Percentiles rank a stretch among this genome's conserved stretches.
These are phyloP conservation scores for Allantophomopsis lycopodina DNA, from an alignment of 2,329 filamentous ascomycete species.

Conservation along the genomic window DNA sequence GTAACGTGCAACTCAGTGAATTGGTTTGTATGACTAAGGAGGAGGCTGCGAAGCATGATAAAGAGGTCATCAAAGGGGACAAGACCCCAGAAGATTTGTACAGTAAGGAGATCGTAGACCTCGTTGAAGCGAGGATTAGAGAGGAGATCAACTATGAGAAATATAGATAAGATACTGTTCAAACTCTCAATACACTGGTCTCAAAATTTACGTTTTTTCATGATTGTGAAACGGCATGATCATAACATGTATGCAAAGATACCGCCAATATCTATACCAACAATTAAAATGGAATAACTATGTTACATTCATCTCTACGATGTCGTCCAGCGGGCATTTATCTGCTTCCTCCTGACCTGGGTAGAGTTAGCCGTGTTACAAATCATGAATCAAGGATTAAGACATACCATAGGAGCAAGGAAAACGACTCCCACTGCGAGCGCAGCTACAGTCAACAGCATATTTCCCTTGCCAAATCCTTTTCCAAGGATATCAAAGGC, in stretches of 20 bases:
- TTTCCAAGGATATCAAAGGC: conserved; percentile 88
- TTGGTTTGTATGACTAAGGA: conserved; percentile 90
- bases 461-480: conserved; percentile 81
- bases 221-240: too few relatives aligned
- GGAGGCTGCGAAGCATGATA: conserved; percentile 69
- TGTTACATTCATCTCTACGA: not conserved
- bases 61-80: conserved; percentile 57
- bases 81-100: conserved; percentile 64
- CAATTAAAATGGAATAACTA: not conserved
- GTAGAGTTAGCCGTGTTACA: conserved; percentile 9
- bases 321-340: conserved; percentile 3
- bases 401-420: conserved; percentile 73
- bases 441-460: conserved; percentile 72
- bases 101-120: conserved; percentile 47
- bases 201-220: too few relatives aligned
- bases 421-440: conserved; percentile 63
- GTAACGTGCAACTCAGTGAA: conserved; percentile 54
- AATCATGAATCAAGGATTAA: not conserved
- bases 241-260: too few relatives aligned
- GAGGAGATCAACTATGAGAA: conserved; percentile 52
- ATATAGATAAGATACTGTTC: conserved; percentile 24
- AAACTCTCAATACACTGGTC: too few relatives aligned
- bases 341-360: conserved; percentile 22
- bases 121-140: conserved; percentile 50
- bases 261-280: not conserved